phyloP scores from a whole-genome alignment of 352 stramenopile species.

The Globisporangium canariense region DNA sequence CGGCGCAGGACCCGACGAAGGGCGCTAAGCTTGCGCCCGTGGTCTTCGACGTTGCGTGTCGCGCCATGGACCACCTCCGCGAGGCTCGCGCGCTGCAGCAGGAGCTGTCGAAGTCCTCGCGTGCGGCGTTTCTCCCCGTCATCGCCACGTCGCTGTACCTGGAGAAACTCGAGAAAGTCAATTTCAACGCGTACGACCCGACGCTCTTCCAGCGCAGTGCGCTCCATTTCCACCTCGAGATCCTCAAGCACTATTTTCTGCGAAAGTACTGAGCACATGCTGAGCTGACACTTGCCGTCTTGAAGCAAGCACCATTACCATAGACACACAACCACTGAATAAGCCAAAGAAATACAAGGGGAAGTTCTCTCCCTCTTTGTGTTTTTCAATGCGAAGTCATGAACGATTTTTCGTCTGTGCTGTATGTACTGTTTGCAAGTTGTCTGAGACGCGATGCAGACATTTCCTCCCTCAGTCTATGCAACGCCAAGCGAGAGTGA shows the following conservation, averaged over 20 bases:
- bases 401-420: too few relatives aligned
- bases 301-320: too few relatives aligned
- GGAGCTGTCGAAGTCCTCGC: conserved; percentile 46
- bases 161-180: conserved; percentile 60
- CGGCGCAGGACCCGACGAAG: conserved; percentile 48
- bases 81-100: conserved; percentile 54
- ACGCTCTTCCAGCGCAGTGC: conserved; percentile 52
- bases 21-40: conserved; percentile 76
- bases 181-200: conserved; percentile 79
- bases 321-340: too few relatives aligned
- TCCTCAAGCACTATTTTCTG: conserved; percentile 82
- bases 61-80: conserved; percentile 78
- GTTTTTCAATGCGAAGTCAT: too few relatives aligned
- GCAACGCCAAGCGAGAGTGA: too few relatives aligned
- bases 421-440: too few relatives aligned
- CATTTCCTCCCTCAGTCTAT: too few relatives aligned
- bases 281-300: too few relatives aligned
- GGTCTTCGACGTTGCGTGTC: conserved; percentile 87
- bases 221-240: conserved; percentile 55
- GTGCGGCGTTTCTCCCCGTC: conserved; percentile 65
- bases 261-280: conserved; percentile 53
- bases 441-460: too few relatives aligned
- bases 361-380: too few relatives aligned
- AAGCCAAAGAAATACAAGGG: too few relatives aligned
- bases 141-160: conserved; percentile 66